Conservation (phyloP, 139 green algal species). For the Parachlorella kessleri region DNA sequence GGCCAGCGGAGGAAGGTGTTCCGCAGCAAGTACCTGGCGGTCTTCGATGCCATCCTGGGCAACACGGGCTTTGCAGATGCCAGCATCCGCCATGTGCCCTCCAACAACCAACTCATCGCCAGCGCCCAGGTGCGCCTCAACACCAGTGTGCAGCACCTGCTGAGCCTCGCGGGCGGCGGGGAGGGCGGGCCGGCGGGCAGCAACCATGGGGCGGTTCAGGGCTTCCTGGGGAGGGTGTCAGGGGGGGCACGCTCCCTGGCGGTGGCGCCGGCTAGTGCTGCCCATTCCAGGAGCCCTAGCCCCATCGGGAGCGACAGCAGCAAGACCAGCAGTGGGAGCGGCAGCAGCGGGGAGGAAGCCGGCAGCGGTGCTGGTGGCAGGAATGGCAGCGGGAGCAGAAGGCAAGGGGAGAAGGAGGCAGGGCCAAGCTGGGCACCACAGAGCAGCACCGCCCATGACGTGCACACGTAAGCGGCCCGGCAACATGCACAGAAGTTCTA, state of each 20-base stretch:
- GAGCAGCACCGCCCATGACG: too few relatives aligned
- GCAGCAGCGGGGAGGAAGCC: slow-evolving; percentile 3
- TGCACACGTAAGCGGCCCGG: too few relatives aligned
- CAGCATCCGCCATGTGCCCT: slow-evolving; percentile 68
- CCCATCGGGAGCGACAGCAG: background rate
- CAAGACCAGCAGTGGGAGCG: background rate
- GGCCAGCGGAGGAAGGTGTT: slow-evolving; percentile 86
- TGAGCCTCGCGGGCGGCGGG: background rate
- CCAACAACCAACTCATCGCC: slow-evolving; percentile 60
- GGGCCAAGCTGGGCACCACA: background rate
- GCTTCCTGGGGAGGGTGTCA: too few relatives aligned
- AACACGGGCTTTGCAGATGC: slow-evolving; percentile 63
- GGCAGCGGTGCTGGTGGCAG: background rate
- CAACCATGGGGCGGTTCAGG: too few relatives aligned
- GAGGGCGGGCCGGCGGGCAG: too few relatives aligned
- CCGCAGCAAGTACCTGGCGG: slow-evolving; percentile 88
- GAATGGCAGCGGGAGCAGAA: background rate
- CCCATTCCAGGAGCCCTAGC: background rate
- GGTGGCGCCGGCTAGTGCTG: too few relatives aligned
- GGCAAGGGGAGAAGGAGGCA: background rate
- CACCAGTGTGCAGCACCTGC: slow-evolving; percentile 2
- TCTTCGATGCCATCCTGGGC: slow-evolving; percentile 93
- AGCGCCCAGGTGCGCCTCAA: background rate
- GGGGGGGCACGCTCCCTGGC: background rate
- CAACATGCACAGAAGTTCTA: too few relatives aligned